Evolutionary conservation across 257 asterid genomes (phyloP).

Genomic region (Eustoma russellianum): DNA sequence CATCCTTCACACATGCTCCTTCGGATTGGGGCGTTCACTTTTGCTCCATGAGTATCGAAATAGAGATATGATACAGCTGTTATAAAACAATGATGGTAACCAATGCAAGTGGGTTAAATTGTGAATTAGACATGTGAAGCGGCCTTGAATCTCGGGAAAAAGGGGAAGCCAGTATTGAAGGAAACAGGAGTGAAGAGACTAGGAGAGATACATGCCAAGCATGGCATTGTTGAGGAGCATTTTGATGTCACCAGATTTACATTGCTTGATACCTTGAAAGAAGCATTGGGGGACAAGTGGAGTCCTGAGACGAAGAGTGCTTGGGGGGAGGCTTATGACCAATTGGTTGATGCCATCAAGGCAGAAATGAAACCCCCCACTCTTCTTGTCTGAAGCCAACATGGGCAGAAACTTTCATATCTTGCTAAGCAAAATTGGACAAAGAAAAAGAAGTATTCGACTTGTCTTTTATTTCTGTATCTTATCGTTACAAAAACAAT

Average conservation of each 20-base stretch:
- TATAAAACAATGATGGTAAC: too few relatives aligned
- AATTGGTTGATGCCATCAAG: slow-evolving; percentile 74
- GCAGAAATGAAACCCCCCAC: slow-evolving; percentile 43
- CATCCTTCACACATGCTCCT: too few relatives aligned
- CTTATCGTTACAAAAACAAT: too few relatives aligned
- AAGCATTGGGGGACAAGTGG: slow-evolving; percentile 80
- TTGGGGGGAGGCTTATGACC: slow-evolving; percentile 67
- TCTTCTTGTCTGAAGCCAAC: not conserved
- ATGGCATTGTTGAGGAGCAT: slow-evolving; percentile 74
- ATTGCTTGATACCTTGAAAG: slow-evolving; percentile 68
- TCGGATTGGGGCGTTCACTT: too few relatives aligned
- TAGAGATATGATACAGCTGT: too few relatives aligned
- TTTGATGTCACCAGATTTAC: slow-evolving; percentile 82
- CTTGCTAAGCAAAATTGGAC: not conserved
- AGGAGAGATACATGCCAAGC: slow-evolving; percentile 51
- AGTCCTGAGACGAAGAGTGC: slow-evolving; percentile 66
- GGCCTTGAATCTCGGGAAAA: slow-evolving; percentile 73
- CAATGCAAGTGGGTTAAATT: not conserved
- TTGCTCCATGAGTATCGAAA: too few relatives aligned
- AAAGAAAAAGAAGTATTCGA: too few relatives aligned
- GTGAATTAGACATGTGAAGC: slow-evolving; percentile 67
- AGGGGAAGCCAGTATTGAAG: slow-evolving; percentile 59
- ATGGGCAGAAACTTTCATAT: too few relatives aligned
- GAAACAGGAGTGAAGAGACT: slow-evolving; percentile 56
- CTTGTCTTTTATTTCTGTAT: too few relatives aligned